These are phyloP conservation scores for Gracilaria gracilis DNA, from an alignment of 23 red algal genomes.

Conservation along the genomic window DNA sequence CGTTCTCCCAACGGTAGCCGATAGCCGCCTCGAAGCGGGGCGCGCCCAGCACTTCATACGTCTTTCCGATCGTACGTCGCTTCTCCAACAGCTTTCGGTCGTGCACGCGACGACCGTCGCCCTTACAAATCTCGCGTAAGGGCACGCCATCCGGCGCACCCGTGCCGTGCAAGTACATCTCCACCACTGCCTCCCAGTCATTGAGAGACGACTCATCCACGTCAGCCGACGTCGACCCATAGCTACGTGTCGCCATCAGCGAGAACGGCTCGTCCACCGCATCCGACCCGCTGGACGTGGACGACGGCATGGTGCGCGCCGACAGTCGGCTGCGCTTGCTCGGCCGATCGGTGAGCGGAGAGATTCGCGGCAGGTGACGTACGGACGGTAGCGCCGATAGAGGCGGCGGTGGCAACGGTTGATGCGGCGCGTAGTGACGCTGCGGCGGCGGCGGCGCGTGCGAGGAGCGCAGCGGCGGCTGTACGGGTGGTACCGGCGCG, in stretches of 20 bases:
- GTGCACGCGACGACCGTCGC: slow-evolving; percentile 53
- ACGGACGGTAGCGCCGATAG: slow-evolving; percentile 10
- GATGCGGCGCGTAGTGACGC: slow-evolving; percentile 29
- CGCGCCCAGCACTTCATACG: slow-evolving; percentile 59
- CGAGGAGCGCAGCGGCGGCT: not conserved
- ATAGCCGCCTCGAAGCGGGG: slow-evolving; percentile 65
- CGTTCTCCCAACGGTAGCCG: slow-evolving; percentile 56
- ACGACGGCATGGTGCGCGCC: slow-evolving; percentile 17
- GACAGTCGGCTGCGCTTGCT: slow-evolving; percentile 27
- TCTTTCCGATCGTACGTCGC: slow-evolving; percentile 68
- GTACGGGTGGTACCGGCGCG: not conserved
- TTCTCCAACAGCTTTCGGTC: slow-evolving; percentile 77
- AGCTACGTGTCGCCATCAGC: not conserved
- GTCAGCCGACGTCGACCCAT: slow-evolving; percentile 16
- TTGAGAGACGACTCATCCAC: slow-evolving; percentile 31
- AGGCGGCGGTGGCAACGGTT: slow-evolving; percentile 17
- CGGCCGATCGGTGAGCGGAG: slow-evolving; percentile 11
- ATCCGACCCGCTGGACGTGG: slow-evolving; percentile 4
- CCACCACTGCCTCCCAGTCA: slow-evolving; percentile 72
- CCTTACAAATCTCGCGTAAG: slow-evolving; percentile 36
- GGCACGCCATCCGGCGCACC: slow-evolving; percentile 60
- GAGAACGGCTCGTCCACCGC: not conserved
- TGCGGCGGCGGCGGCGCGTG: not conserved
- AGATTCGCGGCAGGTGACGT: not conserved
- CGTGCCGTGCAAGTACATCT: slow-evolving; percentile 60